Evolutionary conservation across 345 rosid species (phyloP).

Genomic region (Syzygium grande): DNA sequence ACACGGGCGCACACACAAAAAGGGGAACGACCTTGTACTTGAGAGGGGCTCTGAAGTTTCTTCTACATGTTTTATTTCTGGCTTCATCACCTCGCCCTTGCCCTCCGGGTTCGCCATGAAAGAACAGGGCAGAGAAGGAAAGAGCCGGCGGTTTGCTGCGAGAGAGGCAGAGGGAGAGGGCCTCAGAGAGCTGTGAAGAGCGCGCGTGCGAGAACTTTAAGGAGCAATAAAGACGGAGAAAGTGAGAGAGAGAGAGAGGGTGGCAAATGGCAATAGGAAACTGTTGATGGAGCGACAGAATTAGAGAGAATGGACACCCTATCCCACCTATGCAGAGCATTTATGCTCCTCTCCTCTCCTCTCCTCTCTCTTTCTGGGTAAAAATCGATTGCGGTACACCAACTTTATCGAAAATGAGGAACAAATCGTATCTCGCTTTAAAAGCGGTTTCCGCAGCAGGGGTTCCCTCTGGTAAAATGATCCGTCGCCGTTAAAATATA

Average conservation of each 20-base stretch:
- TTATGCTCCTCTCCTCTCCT: background rate
- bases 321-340: background rate
- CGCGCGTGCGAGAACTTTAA: background rate
- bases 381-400: background rate
- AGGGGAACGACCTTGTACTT: slow-evolving; percentile 44
- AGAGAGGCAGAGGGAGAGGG: background rate
- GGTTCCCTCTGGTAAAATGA: background rate
- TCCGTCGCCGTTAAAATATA: background rate
- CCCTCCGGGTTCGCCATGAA: slow-evolving; percentile 14
- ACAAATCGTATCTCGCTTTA: background rate
- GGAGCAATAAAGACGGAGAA: background rate
- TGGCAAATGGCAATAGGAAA: background rate
- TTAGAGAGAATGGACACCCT: background rate
- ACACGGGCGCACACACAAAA: background rate
- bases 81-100: slow-evolving; percentile 22
- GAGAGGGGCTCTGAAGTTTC: slow-evolving; percentile 25
- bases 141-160: background rate
- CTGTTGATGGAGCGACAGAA: background rate
- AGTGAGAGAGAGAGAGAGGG: background rate
- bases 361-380: background rate
- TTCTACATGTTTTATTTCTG: slow-evolving; percentile 13
- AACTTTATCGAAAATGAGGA: background rate
- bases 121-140: background rate
- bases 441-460: background rate
- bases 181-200: background rate